A percentile compares a stretch with the other conserved stretches of the same genome.
Evolutionary conservation across 225 moss, liverwort and hornwort species (phyloP).

Genomic region (Neckera pumila): DNA sequence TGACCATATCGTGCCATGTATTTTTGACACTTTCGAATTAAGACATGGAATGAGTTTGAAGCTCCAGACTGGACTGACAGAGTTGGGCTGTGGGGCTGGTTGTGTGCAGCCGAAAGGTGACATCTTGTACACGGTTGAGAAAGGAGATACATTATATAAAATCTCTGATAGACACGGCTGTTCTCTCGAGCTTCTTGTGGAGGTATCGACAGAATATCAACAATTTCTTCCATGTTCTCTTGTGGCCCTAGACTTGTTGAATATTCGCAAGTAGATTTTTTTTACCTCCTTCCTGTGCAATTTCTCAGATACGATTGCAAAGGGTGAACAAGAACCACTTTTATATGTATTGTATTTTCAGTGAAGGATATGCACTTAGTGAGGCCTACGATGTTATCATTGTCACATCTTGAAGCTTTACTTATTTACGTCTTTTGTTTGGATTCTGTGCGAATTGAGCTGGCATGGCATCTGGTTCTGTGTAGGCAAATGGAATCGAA

Average conservation of each 20-base stretch:
- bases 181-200: constrained; percentile 49
- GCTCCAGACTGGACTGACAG: neutral
- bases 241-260: neutral
- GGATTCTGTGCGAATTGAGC: neutral
- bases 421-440: neutral
- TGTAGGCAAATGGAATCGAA: constrained; percentile 56
- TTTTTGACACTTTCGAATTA: neutral
- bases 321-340: neutral
- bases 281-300: neutral
- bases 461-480: neutral
- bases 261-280: neutral
- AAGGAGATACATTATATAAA: constrained; percentile 41
- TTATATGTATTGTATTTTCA: neutral
- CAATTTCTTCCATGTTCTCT: neutral
- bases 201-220: constrained; percentile 17
- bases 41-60: neutral
- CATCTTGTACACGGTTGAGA: constrained; percentile 41
- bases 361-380: neutral
- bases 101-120: constrained; percentile 50
- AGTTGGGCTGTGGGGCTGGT: neutral
- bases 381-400: neutral
- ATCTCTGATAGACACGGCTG: constrained; percentile 32
- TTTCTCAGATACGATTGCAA: neutral
- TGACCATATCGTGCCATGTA: neutral
- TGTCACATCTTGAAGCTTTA: neutral